These are phyloP conservation scores for Phytopythium helicoides DNA, from an alignment of 352 stramenopile genomes.

Conservation along the genomic window DNA sequence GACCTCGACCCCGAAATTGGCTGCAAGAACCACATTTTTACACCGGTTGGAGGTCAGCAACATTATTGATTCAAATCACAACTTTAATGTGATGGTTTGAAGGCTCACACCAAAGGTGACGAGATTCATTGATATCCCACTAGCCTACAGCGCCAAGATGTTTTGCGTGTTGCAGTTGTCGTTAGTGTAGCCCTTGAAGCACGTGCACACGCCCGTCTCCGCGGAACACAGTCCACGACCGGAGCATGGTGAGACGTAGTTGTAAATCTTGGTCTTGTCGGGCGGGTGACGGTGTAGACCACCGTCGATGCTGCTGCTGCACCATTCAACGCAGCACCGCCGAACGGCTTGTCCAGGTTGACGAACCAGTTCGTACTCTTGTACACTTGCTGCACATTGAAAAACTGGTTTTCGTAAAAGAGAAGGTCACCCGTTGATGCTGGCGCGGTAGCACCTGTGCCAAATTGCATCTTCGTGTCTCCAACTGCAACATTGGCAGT, in stretches of 20 bases:
- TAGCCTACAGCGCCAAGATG: constrained; percentile 60
- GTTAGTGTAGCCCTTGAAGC: constrained; percentile 90
- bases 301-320: not conserved
- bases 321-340: constrained; percentile 27
- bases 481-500: constrained; percentile 7
- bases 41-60: no score
- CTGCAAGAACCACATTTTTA: no score
- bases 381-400: constrained; percentile 23
- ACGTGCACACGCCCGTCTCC: constrained; percentile 73
- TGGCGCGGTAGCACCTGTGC: not conserved
- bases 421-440: constrained; percentile 24
- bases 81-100: no score
- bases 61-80: no score
- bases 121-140: no score
- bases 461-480: constrained; percentile 13
- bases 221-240: constrained; percentile 66
- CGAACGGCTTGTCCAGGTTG: constrained; percentile 46
- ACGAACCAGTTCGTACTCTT: constrained; percentile 6
- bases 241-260: constrained; percentile 73
- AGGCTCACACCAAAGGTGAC: no score
- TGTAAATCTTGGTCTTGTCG: constrained; percentile 36
- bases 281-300: constrained; percentile 37
- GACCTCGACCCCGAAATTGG: no score
- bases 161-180: constrained; percentile 86
- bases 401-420: constrained; percentile 70